A percentile compares a stretch with the other conserved stretches of the same genome.
These are phyloP conservation scores for Pythium scleroteichum DNA, from an alignment of 352 stramenopile genomes.

Conservation along the genomic window DNA sequence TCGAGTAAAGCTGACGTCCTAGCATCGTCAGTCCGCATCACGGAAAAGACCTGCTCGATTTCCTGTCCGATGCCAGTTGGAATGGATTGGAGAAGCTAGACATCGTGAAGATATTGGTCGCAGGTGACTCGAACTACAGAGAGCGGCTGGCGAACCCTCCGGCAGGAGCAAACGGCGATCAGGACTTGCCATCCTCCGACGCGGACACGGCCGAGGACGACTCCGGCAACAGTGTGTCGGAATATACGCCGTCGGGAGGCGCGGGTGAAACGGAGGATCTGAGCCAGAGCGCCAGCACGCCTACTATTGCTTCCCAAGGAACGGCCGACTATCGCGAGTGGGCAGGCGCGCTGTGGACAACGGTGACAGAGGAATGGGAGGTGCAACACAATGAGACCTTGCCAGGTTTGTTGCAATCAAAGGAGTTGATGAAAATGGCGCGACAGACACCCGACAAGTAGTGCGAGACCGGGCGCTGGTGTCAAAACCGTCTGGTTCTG, in stretches of 20 bases:
- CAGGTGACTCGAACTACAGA: neutral
- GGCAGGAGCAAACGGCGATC: neutral
- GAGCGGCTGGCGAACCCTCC: neutral
- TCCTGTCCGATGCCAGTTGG: slow-evolving; percentile 1
- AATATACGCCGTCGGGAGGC: neutral
- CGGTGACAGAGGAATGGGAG: neutral
- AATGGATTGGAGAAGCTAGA: neutral
- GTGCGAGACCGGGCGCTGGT: neutral
- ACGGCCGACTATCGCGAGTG: neutral
- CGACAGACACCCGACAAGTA: neutral
- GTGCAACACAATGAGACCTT: neutral
- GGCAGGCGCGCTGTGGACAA: neutral
- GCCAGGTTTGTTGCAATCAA: neutral
- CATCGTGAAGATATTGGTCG: neutral
- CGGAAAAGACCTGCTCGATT: neutral
- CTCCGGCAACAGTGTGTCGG: neutral
- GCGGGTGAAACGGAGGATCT: too few species aligned
- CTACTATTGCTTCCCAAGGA: neutral
- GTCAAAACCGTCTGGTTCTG: neutral
- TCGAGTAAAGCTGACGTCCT: neutral
- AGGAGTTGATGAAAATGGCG: neutral
- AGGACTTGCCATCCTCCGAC: too few species aligned
- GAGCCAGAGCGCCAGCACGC: neutral
- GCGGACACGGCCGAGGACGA: neutral
- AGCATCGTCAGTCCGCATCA: neutral